Evolutionary conservation across 2,329 filamentous ascomycete species (phyloP).

Genomic region (Verticillium longisporum): DNA sequence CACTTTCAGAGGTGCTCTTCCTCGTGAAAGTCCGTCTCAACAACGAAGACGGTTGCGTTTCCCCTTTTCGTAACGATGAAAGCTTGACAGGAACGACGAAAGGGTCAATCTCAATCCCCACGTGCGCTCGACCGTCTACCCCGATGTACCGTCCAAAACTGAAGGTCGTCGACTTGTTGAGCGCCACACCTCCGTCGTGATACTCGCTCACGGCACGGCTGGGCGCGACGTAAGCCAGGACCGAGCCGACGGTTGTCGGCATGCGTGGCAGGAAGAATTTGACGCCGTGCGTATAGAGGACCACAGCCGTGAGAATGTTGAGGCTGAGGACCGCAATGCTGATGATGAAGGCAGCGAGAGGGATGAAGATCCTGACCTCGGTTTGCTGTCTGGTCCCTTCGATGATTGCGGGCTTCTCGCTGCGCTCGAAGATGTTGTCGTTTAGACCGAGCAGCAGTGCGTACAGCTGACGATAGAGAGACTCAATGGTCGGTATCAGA

Average conservation of each 20-base stretch:
- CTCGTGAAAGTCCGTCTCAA: neutral
- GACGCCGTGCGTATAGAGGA: slow-evolving; percentile 34
- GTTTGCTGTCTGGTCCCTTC: slow-evolving; percentile 10
- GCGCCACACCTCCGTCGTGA: neutral
- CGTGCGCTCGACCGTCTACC: slow-evolving; percentile 34
- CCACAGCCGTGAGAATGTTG: slow-evolving; percentile 33
- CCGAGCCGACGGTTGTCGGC: slow-evolving; percentile 41
- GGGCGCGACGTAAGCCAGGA: slow-evolving; percentile 39
- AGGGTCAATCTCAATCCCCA: slow-evolving; percentile 44
- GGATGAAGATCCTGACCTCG: slow-evolving; percentile 41
- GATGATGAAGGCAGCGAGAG: slow-evolving; percentile 35
- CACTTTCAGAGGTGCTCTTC: neutral
- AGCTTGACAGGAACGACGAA: slow-evolving; percentile 26
- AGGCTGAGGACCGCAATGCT: slow-evolving; percentile 32
- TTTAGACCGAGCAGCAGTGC: slow-evolving; percentile 32
- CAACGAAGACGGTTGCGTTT: slow-evolving; percentile 3
- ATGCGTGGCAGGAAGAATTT: slow-evolving; percentile 39
- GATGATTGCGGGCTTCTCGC: neutral
- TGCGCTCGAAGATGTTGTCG: slow-evolving; percentile 25
- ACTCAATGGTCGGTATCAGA: slow-evolving; percentile 11
- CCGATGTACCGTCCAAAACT: slow-evolving; percentile 45
- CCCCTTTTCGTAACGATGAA: slow-evolving; percentile 2
- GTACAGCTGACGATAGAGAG: slow-evolving; percentile 18
- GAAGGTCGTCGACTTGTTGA: slow-evolving; percentile 17
- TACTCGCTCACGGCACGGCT: slow-evolving; percentile 32